phyloP scores from a whole-genome alignment of 2,329 filamentous ascomycete genomes.

The Dothideomycetes sp. region DNA sequence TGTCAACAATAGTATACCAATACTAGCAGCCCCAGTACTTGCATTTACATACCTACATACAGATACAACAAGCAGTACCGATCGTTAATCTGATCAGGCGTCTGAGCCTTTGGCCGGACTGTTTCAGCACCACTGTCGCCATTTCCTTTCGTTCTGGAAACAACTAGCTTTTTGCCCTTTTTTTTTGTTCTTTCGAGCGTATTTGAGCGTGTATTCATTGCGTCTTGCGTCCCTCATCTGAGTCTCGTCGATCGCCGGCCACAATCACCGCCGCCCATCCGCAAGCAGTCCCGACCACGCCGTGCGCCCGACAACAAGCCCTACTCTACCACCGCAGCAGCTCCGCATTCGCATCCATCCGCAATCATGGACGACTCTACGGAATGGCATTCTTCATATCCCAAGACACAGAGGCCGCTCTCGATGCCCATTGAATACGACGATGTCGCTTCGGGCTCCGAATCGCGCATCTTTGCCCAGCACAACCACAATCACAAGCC shows the following conservation, averaged over 20 bases:
- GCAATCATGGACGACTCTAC: conserved; percentile 14
- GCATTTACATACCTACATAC: no score
- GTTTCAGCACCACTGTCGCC: no score
- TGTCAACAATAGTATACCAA: no score
- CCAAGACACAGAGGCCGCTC: conserved; percentile 14
- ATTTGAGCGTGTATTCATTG: no score
- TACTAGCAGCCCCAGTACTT: no score
- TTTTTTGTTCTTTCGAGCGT: no score
- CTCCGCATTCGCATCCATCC: background rate
- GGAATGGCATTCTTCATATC: conserved; percentile 16
- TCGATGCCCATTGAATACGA: conserved; percentile 16
- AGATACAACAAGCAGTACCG: no score
- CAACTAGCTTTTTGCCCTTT: no score
- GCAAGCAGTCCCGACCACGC: conserved; percentile 6
- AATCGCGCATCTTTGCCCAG: conserved; percentile 8
- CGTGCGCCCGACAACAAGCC: background rate
- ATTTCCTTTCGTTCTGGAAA: no score
- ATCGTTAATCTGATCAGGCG: no score
- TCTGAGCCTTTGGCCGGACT: no score
- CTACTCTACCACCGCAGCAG: background rate
- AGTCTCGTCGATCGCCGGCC: conserved; percentile 4
- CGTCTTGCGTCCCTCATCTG: background rate
- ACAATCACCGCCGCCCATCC: conserved; percentile 1
- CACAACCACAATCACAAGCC: conserved; percentile 5
- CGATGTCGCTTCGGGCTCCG: conserved; percentile 4